Base-by-base conservation (phyloP, 805 yeast species). In the Saturnispora serradocipensis region DNA sequence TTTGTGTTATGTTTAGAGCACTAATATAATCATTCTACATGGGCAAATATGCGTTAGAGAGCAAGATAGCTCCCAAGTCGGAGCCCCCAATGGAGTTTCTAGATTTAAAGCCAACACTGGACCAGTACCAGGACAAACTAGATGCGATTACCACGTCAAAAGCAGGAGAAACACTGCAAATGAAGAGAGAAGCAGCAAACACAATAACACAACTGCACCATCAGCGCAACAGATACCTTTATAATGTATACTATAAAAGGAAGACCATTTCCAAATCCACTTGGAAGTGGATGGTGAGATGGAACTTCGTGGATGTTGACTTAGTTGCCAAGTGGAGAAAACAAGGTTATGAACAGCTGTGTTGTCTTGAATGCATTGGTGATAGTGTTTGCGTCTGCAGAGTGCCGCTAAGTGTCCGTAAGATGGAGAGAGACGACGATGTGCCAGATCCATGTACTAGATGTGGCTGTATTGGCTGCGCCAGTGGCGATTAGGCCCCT, bases 381-480 rank as follows among this genome's bases (percentile, higher is more conserved):
- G 80, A 80, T 5, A 75, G 80, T 5, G 78, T 88, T 0, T 89
- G 97, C 66, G 79, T 89, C 20, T 89, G 97, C 62, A 69, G 97
- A 51, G 96, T 89, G 2, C 96, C 96, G 1, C 74, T 80, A 57
- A 75, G 75, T 1, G 56, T 48, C 2, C 24, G 53, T 13, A 78
- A 73, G 3, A 62, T 81, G 67, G 54, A 51, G 2, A 46, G 35
- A 4, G 65, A 27, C 53, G 60, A 47, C 52, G 54, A 36, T 66
- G 57, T 67, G 4, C 66, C 60, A 2, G 61, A 55, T 15, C 59
- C 76, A 13, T 88, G 95, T 64, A 74, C 84, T 5, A 85, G 82
- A 30, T 88, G 96, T 71, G 96, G 96, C 0, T 88, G 96, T 60
- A 70, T 75, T 54, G 96, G 96, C 5, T 88, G 96, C 63, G 78